A percentile compares a stretch with the other conserved stretches of the same genome.
Evolutionary conservation across 176 grass and related monocot genomes (phyloP).

Genomic region (Oryza longistaminata): DNA sequence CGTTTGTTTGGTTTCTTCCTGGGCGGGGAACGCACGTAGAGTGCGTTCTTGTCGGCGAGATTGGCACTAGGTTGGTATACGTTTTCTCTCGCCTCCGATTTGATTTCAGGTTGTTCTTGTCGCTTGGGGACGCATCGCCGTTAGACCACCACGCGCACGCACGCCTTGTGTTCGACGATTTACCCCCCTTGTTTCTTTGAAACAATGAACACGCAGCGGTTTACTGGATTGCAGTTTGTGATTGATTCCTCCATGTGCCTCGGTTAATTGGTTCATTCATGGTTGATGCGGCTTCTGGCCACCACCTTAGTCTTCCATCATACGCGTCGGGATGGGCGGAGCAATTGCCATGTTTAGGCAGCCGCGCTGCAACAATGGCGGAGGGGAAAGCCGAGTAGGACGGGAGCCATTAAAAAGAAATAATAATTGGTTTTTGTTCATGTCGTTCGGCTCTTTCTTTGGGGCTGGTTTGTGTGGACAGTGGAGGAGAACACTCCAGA

Average conservation of each 20-base stretch:
- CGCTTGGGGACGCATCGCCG: background rate
- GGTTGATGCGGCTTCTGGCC: background rate
- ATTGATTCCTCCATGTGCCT: background rate
- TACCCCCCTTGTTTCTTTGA: background rate
- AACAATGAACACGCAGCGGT: background rate
- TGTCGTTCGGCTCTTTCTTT: background rate
- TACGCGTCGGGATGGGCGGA: background rate
- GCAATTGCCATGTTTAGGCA: background rate
- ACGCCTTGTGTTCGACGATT: background rate
- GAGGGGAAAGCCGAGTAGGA: background rate
- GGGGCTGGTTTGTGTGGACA: background rate
- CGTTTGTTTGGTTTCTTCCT: background rate
- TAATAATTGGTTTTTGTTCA: background rate
- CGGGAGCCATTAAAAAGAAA: background rate
- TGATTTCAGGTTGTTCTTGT: background rate
- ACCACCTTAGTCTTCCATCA: background rate
- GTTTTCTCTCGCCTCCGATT: background rate
- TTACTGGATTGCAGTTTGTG: background rate
- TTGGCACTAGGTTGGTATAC: background rate
- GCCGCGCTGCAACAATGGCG: background rate
- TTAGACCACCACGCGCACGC: background rate
- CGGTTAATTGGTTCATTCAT: background rate
- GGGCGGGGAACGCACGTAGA: too few relatives aligned
- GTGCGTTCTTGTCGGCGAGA: slow-evolving; percentile 2
- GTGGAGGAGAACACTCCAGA: background rate